These are phyloP conservation scores for Ogataea paraovalis DNA, from an alignment of 805 yeast species.

Conservation along the genomic window DNA sequence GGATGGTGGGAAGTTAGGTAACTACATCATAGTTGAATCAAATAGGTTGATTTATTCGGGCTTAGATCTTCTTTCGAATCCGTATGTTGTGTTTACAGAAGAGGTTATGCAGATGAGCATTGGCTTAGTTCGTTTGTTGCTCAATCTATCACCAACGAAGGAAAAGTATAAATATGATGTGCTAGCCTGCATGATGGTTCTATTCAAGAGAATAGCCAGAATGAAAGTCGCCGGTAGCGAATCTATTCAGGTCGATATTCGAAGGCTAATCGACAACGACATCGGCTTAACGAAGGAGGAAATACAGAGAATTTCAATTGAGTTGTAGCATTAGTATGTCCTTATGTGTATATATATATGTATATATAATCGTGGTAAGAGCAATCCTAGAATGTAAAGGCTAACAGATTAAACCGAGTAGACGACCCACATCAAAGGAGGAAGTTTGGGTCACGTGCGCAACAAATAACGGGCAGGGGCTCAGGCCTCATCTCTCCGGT, in stretches of 20 bases:
- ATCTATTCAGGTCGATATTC: neutral
- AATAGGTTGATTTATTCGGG: conserved; percentile 19
- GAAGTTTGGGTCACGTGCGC: no score
- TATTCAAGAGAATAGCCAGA: conserved; percentile 11
- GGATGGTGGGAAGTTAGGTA: conserved; percentile 9
- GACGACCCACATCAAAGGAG: no score
- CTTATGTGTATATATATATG: neutral
- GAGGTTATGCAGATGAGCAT: conserved; percentile 8
- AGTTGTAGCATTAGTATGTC: neutral
- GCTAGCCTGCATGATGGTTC: conserved; percentile 18
- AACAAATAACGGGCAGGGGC: no score
- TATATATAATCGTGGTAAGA: no score
- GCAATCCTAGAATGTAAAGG: no score
- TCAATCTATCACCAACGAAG: neutral
- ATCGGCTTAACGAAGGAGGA: neutral
- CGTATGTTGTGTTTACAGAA: conserved; percentile 19
- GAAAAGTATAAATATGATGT: conserved; percentile 21
- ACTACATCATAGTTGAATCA: conserved; percentile 17
- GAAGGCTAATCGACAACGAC: neutral
- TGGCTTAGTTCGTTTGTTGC: conserved; percentile 2
- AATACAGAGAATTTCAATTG: neutral
- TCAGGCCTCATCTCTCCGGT: no score
- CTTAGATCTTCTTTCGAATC: conserved; percentile 24
- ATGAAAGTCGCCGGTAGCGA: conserved; percentile 1
- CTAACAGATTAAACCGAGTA: no score